These are phyloP conservation scores for Ambrosiella beaveri DNA, from an alignment of 2,329 filamentous ascomycete genomes.

Conservation along the genomic window DNA sequence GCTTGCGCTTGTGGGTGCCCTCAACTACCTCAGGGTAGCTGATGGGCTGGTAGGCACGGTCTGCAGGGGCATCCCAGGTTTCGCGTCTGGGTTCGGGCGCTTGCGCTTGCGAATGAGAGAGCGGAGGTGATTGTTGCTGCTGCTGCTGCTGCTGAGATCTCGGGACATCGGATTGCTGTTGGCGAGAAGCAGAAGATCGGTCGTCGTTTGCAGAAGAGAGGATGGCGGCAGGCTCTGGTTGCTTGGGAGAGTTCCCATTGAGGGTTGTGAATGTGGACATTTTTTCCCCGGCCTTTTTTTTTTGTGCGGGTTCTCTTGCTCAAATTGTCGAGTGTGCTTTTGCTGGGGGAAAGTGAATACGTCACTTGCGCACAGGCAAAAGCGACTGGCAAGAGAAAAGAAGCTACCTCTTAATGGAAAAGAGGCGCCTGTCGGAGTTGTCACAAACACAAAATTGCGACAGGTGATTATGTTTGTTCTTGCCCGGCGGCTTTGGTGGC, in stretches of 20 bases:
- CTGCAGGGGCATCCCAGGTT: conserved; percentile 9
- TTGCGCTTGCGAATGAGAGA: conserved; percentile 4
- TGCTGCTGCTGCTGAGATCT: conserved; percentile 3
- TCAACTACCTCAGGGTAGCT: conserved; percentile 21
- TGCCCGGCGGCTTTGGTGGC: too few relatives aligned
- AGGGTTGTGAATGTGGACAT: conserved; percentile 37
- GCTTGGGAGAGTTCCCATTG: conserved; percentile 32
- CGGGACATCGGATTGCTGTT: conserved; percentile 13
- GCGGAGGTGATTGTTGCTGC: conserved; percentile 3
- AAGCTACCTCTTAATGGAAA: neutral
- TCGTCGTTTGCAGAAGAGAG: conserved; percentile 4
- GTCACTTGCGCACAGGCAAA: conserved; percentile 2
- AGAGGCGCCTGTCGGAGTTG: neutral
- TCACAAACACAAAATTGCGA: too few relatives aligned
- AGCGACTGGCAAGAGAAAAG: conserved; percentile 1
- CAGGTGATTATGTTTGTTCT: too few relatives aligned
- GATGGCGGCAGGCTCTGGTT: conserved; percentile 20
- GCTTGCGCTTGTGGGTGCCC: conserved; percentile 46
- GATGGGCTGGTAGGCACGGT: conserved; percentile 7
- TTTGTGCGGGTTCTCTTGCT: neutral
- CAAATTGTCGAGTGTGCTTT: neutral
- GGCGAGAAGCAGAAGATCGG: conserved; percentile 8
- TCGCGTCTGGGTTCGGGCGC: conserved; percentile 6
- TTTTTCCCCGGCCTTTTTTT: neutral
- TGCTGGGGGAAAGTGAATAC: neutral